Evolutionary conservation across 129 eudicot species (phyloP).

Genomic region (Pittosporum tobira): DNA sequence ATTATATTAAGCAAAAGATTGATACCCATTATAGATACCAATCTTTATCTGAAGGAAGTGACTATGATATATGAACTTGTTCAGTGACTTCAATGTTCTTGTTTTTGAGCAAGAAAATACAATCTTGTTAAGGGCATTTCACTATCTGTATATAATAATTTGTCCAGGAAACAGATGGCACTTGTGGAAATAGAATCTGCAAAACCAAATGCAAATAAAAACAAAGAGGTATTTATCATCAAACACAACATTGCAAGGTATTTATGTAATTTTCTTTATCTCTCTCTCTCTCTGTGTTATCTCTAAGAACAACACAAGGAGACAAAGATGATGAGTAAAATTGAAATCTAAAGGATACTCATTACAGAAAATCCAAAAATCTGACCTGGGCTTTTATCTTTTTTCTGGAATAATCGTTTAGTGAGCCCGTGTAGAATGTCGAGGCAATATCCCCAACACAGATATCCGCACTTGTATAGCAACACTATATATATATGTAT

Average conservation of each 20-base stretch:
- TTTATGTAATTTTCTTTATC: not conserved
- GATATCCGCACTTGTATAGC: not conserved
- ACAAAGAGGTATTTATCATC: constrained; percentile 17
- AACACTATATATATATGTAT: not conserved
- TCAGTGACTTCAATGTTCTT: not conserved
- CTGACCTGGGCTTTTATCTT: constrained; percentile 34
- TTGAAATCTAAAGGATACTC: constrained; percentile 24
- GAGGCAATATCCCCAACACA: constrained; percentile 17
- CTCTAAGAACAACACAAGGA: constrained; percentile 5
- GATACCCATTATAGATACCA: constrained; percentile 34
- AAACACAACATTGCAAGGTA: no score
- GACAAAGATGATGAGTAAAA: constrained; percentile 16
- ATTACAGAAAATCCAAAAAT: constrained; percentile 27
- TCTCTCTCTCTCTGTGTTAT: constrained; percentile 13
- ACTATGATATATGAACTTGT: not conserved
- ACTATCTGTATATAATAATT: constrained; percentile 20
- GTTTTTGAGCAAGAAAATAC: not conserved
- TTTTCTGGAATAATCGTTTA: constrained; percentile 7
- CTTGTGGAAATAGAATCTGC: constrained; percentile 10
- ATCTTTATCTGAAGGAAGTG: constrained; percentile 7
- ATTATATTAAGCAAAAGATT: constrained; percentile 13
- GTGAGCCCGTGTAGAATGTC: constrained; percentile 12
- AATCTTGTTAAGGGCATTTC: not conserved
- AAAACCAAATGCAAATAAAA: constrained; percentile 24
- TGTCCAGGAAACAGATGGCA: not conserved